These are phyloP conservation scores for Ramaria rubella DNA, from an alignment of 768 basidiomycete genomes.

Conservation along the genomic window DNA sequence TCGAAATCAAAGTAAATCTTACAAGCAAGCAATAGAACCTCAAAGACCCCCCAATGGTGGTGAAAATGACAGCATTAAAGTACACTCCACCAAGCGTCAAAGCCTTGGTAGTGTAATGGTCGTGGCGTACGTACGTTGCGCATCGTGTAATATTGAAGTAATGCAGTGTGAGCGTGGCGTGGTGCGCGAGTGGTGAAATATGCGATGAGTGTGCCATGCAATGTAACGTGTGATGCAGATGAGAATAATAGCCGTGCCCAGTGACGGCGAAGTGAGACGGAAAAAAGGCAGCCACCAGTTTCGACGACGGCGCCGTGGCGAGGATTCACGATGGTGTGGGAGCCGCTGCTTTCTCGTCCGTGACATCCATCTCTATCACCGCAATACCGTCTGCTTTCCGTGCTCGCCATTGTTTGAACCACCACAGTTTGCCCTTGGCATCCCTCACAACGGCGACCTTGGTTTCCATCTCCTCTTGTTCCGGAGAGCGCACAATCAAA, in stretches of 20 bases:
- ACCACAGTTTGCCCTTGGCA: neutral
- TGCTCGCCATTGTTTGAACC: conserved; percentile 2
- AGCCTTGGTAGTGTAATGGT: no score
- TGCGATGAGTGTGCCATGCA: no score
- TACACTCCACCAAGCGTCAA: neutral
- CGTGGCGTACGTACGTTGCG: neutral
- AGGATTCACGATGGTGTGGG: neutral
- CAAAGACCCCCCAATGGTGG: no score
- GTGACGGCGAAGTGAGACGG: no score
- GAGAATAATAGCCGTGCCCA: no score
- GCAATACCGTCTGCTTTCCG: neutral
- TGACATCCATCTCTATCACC: neutral
- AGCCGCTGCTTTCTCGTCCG: neutral
- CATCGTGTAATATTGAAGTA: neutral
- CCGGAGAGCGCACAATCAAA: conserved; percentile 34
- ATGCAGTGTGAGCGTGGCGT: no score
- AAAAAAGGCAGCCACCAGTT: no score
- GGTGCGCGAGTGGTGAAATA: no score
- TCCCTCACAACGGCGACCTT: neutral
- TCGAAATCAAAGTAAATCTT: no score
- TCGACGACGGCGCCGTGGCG: no score
- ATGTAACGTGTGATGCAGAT: neutral
- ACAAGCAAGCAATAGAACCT: no score
- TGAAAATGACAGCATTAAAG: neutral
- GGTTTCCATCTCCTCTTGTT: neutral